Base-by-base conservation (phyloP, 768 basidiomycete genomes). In the Mycena kentingensis region DNA sequence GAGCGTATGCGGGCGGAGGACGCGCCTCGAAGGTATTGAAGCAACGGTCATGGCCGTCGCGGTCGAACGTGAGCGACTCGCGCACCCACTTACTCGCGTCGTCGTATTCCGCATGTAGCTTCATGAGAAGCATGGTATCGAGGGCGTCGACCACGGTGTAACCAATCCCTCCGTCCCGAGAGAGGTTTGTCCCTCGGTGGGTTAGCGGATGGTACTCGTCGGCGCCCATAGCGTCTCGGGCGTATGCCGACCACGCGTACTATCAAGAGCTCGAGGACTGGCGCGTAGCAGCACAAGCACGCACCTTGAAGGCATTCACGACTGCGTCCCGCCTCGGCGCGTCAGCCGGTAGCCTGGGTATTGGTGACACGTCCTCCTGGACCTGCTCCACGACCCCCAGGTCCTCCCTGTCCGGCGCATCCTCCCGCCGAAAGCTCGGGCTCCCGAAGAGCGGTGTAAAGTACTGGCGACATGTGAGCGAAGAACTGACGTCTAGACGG, bases 21-120 rank as follows among this genome's bases (percentile, higher is more conserved):
- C 80, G 32, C 51, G 87, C 87, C 76, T 90, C 88, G 61, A 90
- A 90, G 3, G 85, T 87, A 64, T 79, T 90, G 63, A 81, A 83
- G 34, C 47, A 52, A 1, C 50, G 50, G 11, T n/a, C 18, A 35
- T 75, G 66, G 19, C 73, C 85, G 55, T 87, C 81, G 24, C 76
- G 73, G 28, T 87, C 85, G 60, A 89, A 88, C 3, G 70, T 67
- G 25, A 90, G 65, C 19, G 72, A 61, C 16, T 72, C 69, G 25
- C 70, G 70, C 22, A 88, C 71, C 88, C 88, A 90, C 28, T 77
- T 60, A 13, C 82, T 68, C 16, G 87, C 83, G 13, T 84, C 72
- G 46, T 71, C 51, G 64, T 84, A 88, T 63, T 90, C 88, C 2
- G 79, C 80, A 10, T 75, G 68, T 15, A 89, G 69, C 1, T 79